Conservation (phyloP, 2,329 filamentous ascomycete genomes). For the Cladorrhinum sp. region DNA sequence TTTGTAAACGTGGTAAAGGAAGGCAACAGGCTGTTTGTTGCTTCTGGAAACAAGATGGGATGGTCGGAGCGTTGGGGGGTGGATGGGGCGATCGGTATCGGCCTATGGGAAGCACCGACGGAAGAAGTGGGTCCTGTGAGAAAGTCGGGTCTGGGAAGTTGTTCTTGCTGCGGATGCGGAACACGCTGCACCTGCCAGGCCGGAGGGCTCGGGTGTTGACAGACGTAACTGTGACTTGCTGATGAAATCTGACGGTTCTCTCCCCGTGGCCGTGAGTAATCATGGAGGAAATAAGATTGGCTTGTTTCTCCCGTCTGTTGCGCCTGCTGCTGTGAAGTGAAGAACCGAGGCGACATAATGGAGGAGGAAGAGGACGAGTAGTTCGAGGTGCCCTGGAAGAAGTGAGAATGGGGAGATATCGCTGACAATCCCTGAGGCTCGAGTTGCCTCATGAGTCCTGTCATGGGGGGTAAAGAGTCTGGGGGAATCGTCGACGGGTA, state of each 20-base stretch:
- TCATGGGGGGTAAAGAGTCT: background rate
- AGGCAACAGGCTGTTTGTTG: background rate
- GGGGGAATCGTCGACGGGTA: background rate
- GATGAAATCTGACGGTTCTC: background rate
- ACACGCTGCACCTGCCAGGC: background rate
- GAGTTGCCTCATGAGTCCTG: too few relatives aligned
- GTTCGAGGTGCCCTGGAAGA: background rate
- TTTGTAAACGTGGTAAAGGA: background rate
- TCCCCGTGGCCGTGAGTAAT: background rate
- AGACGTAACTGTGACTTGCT: background rate
- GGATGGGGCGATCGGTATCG: conserved; percentile 2
- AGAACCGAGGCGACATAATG: too few relatives aligned
- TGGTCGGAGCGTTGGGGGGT: conserved; percentile 4
- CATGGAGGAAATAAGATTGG: background rate
- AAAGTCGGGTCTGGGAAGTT: background rate
- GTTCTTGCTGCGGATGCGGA: background rate
- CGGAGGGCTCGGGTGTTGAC: background rate
- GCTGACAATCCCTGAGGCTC: background rate
- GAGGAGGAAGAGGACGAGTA: background rate
- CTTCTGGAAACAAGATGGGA: conserved; percentile 4
- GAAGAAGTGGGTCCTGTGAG: conserved; percentile 9
- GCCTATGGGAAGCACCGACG: conserved; percentile 9
- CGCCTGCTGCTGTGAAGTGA: too few relatives aligned
- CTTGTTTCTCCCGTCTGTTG: background rate
- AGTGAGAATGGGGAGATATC: background rate